A percentile compares a stretch with the other conserved stretches of the same genome.
Conservation (phyloP, 176 grass and related monocot species). For the Aegilops speltoides region DNA sequence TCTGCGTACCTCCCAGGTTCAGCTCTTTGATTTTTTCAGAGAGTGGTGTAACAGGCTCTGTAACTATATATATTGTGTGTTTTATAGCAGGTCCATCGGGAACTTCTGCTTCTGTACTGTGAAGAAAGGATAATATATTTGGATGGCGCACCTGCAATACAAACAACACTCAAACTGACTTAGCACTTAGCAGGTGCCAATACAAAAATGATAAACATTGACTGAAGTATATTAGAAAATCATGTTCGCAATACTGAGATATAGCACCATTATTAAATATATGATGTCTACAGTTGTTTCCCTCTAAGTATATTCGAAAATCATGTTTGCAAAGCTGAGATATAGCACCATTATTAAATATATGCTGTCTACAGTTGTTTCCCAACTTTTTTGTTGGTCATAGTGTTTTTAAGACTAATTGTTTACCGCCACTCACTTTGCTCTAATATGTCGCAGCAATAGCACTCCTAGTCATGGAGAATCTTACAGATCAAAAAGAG, state of each 20-base stretch:
- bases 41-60: conserved; percentile 92
- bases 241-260: not conserved
- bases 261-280: not conserved
- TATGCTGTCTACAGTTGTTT: not conserved
- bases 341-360: not conserved
- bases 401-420: not conserved
- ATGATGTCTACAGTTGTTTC: not conserved
- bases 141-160: conserved; percentile 91
- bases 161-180: conserved; percentile 21
- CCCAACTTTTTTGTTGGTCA: not conserved
- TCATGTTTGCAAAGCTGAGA: not conserved
- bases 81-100: conserved; percentile 73
- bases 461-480: conserved; percentile 19
- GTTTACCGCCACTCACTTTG: not conserved
- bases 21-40: conserved; percentile 93
- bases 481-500: not conserved
- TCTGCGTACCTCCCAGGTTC: conserved; percentile 84
- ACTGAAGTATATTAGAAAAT: not conserved
- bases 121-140: conserved; percentile 98
- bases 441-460: not conserved
- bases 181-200: conserved; percentile 20
- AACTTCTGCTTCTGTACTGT: conserved; percentile 91
- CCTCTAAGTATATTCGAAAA: not conserved
- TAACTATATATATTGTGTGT: conserved; percentile 94
- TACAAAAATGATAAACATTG: not conserved